Evolutionary conservation across 2,329 filamentous ascomycete species (phyloP).

Genomic region (Cadophora sp.): DNA sequence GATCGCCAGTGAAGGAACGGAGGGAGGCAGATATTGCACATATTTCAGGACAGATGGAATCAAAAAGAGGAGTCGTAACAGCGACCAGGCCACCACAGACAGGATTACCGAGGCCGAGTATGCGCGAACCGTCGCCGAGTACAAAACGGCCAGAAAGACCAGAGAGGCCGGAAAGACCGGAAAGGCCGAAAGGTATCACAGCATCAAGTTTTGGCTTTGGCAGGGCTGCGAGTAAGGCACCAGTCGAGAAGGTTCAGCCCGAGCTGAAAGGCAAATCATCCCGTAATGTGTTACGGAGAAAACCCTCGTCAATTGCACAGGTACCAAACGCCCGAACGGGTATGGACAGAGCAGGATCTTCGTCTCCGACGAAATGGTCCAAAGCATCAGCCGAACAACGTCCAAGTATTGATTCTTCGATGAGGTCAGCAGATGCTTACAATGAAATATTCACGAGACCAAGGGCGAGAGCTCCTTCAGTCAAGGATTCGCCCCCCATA

Average conservation of each 20-base stretch:
- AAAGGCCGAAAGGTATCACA: conserved; percentile 29
- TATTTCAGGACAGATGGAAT: conserved; percentile 38
- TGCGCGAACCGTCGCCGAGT: conserved; percentile 33
- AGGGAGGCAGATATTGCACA: conserved; percentile 53
- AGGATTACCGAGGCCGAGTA: conserved; percentile 35
- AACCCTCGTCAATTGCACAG: conserved; percentile 54
- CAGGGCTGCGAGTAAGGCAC: conserved; percentile 28
- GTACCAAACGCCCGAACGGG: conserved; percentile 40
- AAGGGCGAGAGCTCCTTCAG: conserved; percentile 29
- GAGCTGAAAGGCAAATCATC: conserved; percentile 41
- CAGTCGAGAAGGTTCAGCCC: conserved; percentile 21
- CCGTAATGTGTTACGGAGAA: conserved; percentile 56
- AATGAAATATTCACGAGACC: conserved; percentile 50
- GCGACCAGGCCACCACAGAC: conserved; percentile 30
- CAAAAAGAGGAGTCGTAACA: conserved; percentile 26
- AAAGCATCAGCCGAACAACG: conserved; percentile 27
- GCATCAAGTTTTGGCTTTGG: conserved; percentile 38
- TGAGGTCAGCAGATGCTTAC: conserved; percentile 42
- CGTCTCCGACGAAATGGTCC: conserved; percentile 33
- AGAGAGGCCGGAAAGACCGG: conserved; percentile 30
- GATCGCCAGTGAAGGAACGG: conserved; percentile 26
- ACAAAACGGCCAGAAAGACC: conserved; percentile 32
- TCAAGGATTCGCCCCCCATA: conserved; percentile 48
- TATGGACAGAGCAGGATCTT: conserved; percentile 37
- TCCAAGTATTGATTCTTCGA: conserved; percentile 35